A percentile compares a stretch with the other conserved stretches of the same genome.
These are phyloP conservation scores for Dactylis glomerata DNA, from an alignment of 176 grass and related monocot genomes.

Conservation along the genomic window DNA sequence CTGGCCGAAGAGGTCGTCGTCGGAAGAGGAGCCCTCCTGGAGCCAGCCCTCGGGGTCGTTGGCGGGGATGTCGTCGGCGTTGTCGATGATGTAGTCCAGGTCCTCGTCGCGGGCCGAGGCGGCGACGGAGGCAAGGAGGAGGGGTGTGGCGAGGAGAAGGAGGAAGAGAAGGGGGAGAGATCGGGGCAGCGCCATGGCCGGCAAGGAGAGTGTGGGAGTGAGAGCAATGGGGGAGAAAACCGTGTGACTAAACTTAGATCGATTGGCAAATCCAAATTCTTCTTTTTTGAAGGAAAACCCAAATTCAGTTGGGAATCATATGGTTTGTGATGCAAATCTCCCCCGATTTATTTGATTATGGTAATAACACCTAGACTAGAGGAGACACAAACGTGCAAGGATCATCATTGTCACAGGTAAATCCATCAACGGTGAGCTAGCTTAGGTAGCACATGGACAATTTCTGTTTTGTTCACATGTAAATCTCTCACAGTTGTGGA, in stretches of 20 bases:
- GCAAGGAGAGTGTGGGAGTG: not conserved
- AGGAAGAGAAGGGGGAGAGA: not conserved
- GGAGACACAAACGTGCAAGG: too few relatives aligned
- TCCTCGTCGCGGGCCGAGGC: conserved; percentile 23
- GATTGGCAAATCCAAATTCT: too few relatives aligned
- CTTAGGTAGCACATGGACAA: too few relatives aligned
- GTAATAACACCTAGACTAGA: too few relatives aligned
- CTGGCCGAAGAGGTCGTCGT: conserved; percentile 20
- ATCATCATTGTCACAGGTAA: too few relatives aligned
- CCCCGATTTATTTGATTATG: too few relatives aligned
- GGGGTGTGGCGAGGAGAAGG: not conserved
- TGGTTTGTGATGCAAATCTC: too few relatives aligned
- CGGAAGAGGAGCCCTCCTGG: not conserved
- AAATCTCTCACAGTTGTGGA: too few relatives aligned
- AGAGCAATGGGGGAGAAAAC: not conserved
- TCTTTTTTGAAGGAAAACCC: too few relatives aligned
- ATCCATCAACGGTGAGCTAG: too few relatives aligned
- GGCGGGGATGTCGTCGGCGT: conserved; percentile 20
- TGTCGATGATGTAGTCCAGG: conserved; percentile 32
- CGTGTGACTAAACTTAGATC: not conserved
- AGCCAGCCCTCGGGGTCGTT: conserved; percentile 39
- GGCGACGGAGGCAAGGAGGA: not conserved
- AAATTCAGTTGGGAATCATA: too few relatives aligned
- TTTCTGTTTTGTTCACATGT: too few relatives aligned
- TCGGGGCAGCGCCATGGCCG: not conserved